Percentiles rank a stretch among this genome's conserved stretches.
Evolutionary conservation across 202 grass and related monocot species (phyloP).

Genomic region (Saccharum hybrid): DNA sequence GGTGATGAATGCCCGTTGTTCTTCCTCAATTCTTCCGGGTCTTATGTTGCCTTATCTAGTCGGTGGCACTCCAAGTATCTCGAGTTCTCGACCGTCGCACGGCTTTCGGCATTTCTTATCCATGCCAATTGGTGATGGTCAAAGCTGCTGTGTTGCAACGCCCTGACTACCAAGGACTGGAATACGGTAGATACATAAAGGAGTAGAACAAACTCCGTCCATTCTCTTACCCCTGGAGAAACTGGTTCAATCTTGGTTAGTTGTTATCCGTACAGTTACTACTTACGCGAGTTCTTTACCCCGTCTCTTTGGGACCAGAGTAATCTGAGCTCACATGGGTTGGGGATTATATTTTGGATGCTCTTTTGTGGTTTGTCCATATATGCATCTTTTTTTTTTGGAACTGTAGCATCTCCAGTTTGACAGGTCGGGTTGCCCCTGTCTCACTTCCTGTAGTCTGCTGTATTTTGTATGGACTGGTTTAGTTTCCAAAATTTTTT

Average conservation of each 20-base stretch:
- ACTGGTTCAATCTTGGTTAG: conserved; percentile 3
- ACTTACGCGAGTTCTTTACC: background rate
- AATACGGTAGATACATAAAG: background rate
- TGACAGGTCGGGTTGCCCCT: background rate
- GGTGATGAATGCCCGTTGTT: conserved; percentile 23
- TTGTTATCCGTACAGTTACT: background rate
- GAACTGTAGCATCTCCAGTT: too few species aligned
- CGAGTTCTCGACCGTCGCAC: background rate
- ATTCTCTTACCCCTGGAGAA: background rate
- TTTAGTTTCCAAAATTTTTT: too few species aligned
- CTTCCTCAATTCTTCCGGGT: conserved; percentile 3
- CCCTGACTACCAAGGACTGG: background rate
- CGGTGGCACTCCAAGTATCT: conserved; percentile 2
- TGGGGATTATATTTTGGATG: conserved; percentile 29
- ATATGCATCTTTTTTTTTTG: too few species aligned
- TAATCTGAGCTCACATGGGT: conserved; percentile 6
- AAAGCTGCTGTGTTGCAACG: conserved; percentile 26
- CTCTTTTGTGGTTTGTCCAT: background rate
- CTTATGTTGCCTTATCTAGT: conserved; percentile 19
- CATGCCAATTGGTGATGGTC: conserved; percentile 15
- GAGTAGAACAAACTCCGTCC: conserved; percentile 1
- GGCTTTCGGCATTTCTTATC: conserved; percentile 13
- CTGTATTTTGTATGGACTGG: background rate
- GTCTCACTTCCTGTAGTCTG: background rate
- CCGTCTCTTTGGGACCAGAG: conserved; percentile 2